Conservation (phyloP, 2,329 filamentous ascomycete genomes). For the Botryosphaeria agaves region DNA sequence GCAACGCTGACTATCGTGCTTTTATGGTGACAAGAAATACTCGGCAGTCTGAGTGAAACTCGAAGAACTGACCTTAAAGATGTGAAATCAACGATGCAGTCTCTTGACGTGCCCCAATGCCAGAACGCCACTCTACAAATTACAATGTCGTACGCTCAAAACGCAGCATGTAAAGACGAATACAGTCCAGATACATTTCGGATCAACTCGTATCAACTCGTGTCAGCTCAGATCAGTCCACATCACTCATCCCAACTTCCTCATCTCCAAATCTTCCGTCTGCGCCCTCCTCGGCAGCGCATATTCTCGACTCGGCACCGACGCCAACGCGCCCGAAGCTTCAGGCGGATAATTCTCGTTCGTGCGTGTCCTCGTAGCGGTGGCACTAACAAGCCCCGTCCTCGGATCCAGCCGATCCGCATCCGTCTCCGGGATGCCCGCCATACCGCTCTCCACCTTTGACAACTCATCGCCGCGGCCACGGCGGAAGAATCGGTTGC, state of each 20-base stretch:
- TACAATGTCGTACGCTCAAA: too few species aligned
- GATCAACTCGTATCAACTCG: too few species aligned
- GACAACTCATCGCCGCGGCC: conserved; percentile 4
- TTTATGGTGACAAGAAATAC: too few species aligned
- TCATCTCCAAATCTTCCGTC: conserved; percentile 13
- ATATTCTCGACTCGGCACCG: conserved; percentile 2
- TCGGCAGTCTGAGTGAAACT: too few species aligned
- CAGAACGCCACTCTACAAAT: too few species aligned
- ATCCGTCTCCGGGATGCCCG: conserved; percentile 16
- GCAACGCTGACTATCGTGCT: too few species aligned
- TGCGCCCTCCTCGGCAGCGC: conserved; percentile 7
- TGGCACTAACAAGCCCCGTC: conserved; percentile 12
- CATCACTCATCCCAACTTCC: conserved; percentile 12
- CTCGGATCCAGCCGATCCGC: conserved; percentile 11
- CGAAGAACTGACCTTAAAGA: too few species aligned
- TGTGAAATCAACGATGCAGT: too few species aligned
- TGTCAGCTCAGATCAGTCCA: too few species aligned
- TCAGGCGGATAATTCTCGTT: conserved; percentile 11
- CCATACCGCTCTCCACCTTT: conserved; percentile 18
- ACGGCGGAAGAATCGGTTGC: conserved; percentile 46
- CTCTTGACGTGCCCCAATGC: too few species aligned
- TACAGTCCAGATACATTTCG: too few species aligned
- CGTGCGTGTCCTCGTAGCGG: conserved; percentile 12
- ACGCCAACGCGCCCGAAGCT: conserved; percentile 5
- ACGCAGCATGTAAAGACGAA: too few species aligned